These are phyloP conservation scores for Coemansia sp. DNA, from an alignment of 192 early-diverging fungal species.

Conservation along the genomic window DNA sequence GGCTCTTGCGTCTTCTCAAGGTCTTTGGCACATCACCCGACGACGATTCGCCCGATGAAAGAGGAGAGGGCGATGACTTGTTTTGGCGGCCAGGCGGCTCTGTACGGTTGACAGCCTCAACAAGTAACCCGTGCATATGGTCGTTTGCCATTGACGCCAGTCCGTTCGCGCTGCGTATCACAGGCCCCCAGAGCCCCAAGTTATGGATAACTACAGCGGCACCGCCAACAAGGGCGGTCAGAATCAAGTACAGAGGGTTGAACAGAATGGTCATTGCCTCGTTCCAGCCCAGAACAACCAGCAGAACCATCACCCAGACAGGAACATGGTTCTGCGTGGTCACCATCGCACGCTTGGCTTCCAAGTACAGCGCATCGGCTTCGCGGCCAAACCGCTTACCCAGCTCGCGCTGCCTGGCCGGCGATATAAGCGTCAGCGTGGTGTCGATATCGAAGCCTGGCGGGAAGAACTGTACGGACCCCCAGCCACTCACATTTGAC, in stretches of 20 bases:
- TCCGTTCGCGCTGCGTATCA: conserved; percentile 51
- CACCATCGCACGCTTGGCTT: conserved; percentile 95
- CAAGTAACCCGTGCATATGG: conserved; percentile 45
- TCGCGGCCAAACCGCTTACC: conserved; percentile 82
- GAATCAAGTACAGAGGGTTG: conserved; percentile 82
- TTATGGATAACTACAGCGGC: conserved; percentile 62
- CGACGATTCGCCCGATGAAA: not conserved
- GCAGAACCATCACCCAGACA: conserved; percentile 75
- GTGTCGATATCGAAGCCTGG: conserved; percentile 60
- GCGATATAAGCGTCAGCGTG: conserved; percentile 63
- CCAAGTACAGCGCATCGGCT: conserved; percentile 87
- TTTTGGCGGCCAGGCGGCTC: conserved; percentile 25
- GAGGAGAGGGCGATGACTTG: not conserved
- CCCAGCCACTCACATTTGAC: not conserved
- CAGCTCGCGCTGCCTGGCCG: conserved; percentile 67
- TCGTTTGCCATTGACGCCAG: conserved; percentile 50
- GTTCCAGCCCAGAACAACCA: conserved; percentile 92
- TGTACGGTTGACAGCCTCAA: conserved; percentile 56
- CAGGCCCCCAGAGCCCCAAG: conserved; percentile 67
- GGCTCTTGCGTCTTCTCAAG: not conserved
- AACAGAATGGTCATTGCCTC: conserved; percentile 83
- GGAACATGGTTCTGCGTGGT: conserved; percentile 84
- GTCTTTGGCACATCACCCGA: not conserved
- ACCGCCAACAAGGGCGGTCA: conserved; percentile 59
- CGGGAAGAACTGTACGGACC: conserved; percentile 25